Base-by-base conservation (phyloP, 2,329 filamentous ascomycete species). In the Corinectria fuckeliana region DNA sequence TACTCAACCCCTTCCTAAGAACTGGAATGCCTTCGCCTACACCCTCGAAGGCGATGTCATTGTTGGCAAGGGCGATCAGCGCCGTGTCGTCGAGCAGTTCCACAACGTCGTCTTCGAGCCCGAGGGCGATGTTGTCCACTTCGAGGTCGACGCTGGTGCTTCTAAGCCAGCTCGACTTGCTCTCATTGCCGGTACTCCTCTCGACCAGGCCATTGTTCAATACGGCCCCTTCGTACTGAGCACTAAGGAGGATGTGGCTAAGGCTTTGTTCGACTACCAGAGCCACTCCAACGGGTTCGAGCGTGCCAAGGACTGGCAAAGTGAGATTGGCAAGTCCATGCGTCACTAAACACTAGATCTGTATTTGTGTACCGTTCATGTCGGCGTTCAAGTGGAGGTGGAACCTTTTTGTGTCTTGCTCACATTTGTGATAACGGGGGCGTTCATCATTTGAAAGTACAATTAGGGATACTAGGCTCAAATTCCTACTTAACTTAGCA, bases 11-110 rank as follows among this genome's bases (percentile, higher is more conserved):
- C 73, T 98, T 3, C 94, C 94, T 0, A 78, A 82, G 62, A 89
- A 88, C 25, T 98, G 93, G 92, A 97, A 96, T 75, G 88, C 91
- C 2, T 98, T 98, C 71, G 88, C 89, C 14, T 98, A 97, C 75
- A 89, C 87, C 3, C 81, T 98, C n/a, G 82, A 88, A 59, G 94
- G 94, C 20, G 85, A 83, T 7, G 88, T 87, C 1, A 79, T 80
- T 68, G 91, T 90, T 74, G 88, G 82, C 65, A 81, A 76, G 41
- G 85, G 81, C 20, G 75, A 80, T 55, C 76, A 79, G 21, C 79
- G 79, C 68, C 81, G 77, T 50, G 78, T 78, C 2, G 84, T 94
- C 13, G 81, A 82, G 56, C 85, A 91, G 72, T 97, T 88, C 74
- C 88, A 97, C 78, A 97, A 95, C 73, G 91, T 95, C 21, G 91